Evolutionary conservation across 176 grass and related monocot genomes (phyloP).

Genomic region (Oryza officinalis): DNA sequence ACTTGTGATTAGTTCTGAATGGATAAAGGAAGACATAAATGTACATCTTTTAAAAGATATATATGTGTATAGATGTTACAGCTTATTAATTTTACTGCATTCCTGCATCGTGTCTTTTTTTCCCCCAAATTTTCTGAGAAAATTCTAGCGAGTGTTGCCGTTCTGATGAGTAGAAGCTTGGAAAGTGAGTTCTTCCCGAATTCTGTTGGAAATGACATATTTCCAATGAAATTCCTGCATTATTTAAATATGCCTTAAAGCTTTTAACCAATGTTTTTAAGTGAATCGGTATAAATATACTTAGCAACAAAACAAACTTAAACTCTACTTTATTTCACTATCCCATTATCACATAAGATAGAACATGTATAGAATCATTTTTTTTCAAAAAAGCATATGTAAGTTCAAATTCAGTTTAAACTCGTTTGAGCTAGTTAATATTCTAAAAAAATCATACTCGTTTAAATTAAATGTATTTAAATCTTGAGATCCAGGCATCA

Average conservation of each 20-base stretch:
- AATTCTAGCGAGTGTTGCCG: neutral
- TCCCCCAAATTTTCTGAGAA: neutral
- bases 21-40: slow-evolving; percentile 53
- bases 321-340: too few relatives aligned
- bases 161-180: neutral
- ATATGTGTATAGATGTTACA: slow-evolving; percentile 42
- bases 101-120: neutral
- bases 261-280: neutral
- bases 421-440: too few relatives aligned
- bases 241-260: neutral
- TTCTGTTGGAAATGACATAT: neutral
- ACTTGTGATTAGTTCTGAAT: slow-evolving; percentile 17
- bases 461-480: too few relatives aligned
- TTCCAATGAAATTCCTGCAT: neutral
- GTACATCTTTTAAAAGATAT: slow-evolving; percentile 60
- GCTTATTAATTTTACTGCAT: neutral
- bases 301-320: too few relatives aligned
- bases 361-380: too few relatives aligned
- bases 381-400: too few relatives aligned
- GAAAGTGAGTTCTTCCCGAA: neutral
- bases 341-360: too few relatives aligned
- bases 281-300: neutral
- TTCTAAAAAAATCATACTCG: too few relatives aligned
- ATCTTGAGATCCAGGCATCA: too few relatives aligned
- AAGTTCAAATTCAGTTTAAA: too few relatives aligned